These are phyloP conservation scores for Drechslerella dactyloides DNA, from an alignment of 2,329 filamentous ascomycete species.

Conservation along the genomic window DNA sequence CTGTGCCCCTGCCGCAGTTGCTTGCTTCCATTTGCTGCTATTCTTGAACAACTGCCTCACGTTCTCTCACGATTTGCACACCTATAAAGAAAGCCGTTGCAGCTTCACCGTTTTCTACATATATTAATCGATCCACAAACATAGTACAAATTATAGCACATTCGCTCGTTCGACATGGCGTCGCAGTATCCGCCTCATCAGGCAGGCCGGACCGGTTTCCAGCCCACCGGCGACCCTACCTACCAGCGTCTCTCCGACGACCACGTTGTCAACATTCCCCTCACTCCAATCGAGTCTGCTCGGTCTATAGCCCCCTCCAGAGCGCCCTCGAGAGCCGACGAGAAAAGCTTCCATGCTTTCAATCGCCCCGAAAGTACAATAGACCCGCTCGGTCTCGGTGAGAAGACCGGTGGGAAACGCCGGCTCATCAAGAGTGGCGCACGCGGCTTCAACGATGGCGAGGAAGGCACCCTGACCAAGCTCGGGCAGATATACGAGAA, in stretches of 20 bases:
- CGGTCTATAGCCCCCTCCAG: slow-evolving; percentile 37
- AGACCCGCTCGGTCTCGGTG: slow-evolving; percentile 23
- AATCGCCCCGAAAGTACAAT: slow-evolving; percentile 24
- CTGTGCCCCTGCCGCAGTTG: background rate
- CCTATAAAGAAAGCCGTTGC: too few species aligned
- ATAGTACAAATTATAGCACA: too few species aligned
- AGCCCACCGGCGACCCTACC: slow-evolving; percentile 29
- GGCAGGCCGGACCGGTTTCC: slow-evolving; percentile 43
- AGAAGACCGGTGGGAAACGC: slow-evolving; percentile 32
- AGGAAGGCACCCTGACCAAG: slow-evolving; percentile 67
- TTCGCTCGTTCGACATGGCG: slow-evolving; percentile 14
- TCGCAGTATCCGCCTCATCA: slow-evolving; percentile 34
- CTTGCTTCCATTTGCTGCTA: background rate
- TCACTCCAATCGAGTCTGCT: slow-evolving; percentile 63
- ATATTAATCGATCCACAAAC: too few species aligned
- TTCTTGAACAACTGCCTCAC: too few species aligned
- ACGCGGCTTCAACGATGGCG: slow-evolving; percentile 56
- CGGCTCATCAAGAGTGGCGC: slow-evolving; percentile 32
- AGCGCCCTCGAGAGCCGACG: slow-evolving; percentile 32
- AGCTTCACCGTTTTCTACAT: too few species aligned
- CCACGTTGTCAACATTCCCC: slow-evolving; percentile 62
- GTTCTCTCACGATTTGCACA: background rate
- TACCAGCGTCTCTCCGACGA: slow-evolving; percentile 50
- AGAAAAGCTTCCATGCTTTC: slow-evolving; percentile 21
- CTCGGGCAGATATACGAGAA: slow-evolving; percentile 72